Percentiles rank a stretch among this genome's conserved stretches.
Conservation (phyloP, 257 asterid genomes). For the Ilex asprella region DNA sequence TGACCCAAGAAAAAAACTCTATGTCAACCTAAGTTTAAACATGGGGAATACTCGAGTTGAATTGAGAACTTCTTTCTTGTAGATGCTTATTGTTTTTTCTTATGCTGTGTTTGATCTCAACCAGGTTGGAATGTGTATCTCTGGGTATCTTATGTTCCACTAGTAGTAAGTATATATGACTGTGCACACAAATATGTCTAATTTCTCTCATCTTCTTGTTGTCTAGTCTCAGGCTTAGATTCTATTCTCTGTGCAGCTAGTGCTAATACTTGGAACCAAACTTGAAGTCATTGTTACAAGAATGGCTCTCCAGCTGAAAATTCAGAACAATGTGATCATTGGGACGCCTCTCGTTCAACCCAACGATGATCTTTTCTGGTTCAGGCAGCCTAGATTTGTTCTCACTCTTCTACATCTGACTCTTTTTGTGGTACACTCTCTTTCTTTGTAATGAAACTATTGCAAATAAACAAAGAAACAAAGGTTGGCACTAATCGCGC, state of each 20-base stretch:
- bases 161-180: conserved; percentile 15
- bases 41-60: too few relatives aligned
- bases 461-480: not conserved
- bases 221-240: too few relatives aligned
- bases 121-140: conserved; percentile 36
- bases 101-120: not conserved
- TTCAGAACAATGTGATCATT: conserved; percentile 9
- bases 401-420: conserved; percentile 26
- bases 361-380: conserved; percentile 28
- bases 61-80: not conserved
- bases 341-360: conserved; percentile 29
- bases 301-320: conserved; percentile 26
- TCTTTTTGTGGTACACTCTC: conserved; percentile 18
- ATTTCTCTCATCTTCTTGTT: too few relatives aligned
- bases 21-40: too few relatives aligned
- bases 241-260: conserved; percentile 8
- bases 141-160: conserved; percentile 32
- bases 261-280: conserved; percentile 30
- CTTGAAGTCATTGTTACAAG: conserved; percentile 29
- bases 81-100: not conserved
- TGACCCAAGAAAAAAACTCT: too few relatives aligned
- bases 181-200: too few relatives aligned
- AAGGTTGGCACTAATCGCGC: too few relatives aligned
- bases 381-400: conserved; percentile 21
- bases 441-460: not conserved